Percentiles rank a stretch among this genome's conserved stretches.
phyloP scores from a whole-genome alignment of 1,284 basidiomycete genomes.

The Bjerkandera adusta region DNA sequence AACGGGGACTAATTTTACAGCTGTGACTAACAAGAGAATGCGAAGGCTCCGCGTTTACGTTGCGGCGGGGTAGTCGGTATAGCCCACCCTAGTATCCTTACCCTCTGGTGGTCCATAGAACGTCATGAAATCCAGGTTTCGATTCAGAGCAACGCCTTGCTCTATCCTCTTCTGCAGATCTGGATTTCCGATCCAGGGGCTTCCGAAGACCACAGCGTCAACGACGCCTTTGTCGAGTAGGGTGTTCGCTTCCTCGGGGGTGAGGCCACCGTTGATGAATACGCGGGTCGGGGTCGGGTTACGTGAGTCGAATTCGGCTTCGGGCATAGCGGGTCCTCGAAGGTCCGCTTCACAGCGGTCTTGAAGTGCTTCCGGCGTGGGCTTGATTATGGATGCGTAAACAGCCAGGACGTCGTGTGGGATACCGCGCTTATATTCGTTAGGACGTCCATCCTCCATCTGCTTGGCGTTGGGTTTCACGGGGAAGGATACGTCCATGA shows the following conservation, averaged over 20 bases:
- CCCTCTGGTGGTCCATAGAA: constrained; percentile 1
- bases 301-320: not conserved
- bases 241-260: constrained; percentile 5
- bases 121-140: constrained; percentile 4
- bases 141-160: constrained; percentile 1
- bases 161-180: constrained; percentile 10
- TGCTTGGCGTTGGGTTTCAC: not conserved
- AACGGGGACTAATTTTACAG: too few species aligned
- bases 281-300: constrained; percentile 10
- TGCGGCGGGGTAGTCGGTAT: constrained; percentile 3
- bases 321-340: constrained; percentile 11
- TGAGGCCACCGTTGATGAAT: constrained; percentile 6
- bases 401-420: constrained; percentile 10
- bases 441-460: not conserved
- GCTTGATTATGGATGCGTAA: constrained; percentile 7
- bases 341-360: not conserved
- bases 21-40: too few species aligned
- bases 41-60: not conserved
- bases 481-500: constrained; percentile 8
- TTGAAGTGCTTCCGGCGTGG: not conserved
- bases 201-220: constrained; percentile 7
- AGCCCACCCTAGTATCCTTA: not conserved
- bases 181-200: constrained; percentile 6
- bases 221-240: constrained; percentile 3
- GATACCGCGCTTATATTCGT: constrained; percentile 1